These are phyloP conservation scores for Apostasia shenzhenica DNA, from an alignment of 106 monocot species.

Conservation along the genomic window DNA sequence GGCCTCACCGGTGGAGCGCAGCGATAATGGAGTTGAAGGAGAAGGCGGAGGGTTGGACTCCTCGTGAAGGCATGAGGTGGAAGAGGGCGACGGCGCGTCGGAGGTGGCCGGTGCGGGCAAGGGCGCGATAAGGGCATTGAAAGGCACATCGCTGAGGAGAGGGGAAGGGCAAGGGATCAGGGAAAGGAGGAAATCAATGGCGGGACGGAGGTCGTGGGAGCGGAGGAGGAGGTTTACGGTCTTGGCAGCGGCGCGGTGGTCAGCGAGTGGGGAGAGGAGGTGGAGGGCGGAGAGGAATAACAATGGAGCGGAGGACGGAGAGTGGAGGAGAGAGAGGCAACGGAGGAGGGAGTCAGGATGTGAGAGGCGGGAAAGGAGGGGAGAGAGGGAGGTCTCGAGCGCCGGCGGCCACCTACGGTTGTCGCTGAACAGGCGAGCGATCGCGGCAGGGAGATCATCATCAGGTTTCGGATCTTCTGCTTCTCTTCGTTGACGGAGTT, in stretches of 20 bases:
- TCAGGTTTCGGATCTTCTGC: neutral
- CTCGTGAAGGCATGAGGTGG: slow-evolving; percentile 29
- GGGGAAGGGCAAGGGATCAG: slow-evolving; percentile 37
- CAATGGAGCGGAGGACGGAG: slow-evolving; percentile 10
- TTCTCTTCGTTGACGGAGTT: neutral
- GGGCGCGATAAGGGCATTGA: slow-evolving; percentile 60
- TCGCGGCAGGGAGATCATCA: slow-evolving; percentile 7
- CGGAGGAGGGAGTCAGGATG: neutral
- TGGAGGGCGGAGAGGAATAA: slow-evolving; percentile 8
- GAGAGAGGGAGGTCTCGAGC: slow-evolving; percentile 18
- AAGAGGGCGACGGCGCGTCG: slow-evolving; percentile 43
- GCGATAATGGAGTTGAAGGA: slow-evolving; percentile 72
- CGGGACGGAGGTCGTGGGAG: slow-evolving; percentile 16
- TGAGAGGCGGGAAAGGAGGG: slow-evolving; percentile 8
- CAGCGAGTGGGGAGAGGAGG: slow-evolving; percentile 25
- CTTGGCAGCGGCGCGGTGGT: slow-evolving; percentile 24
- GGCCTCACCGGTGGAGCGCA: slow-evolving; percentile 50
- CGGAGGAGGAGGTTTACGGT: slow-evolving; percentile 31
- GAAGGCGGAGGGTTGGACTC: slow-evolving; percentile 45
- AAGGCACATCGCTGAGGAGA: slow-evolving; percentile 29
- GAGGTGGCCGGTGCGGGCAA: slow-evolving; percentile 26
- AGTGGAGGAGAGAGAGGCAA: slow-evolving; percentile 14
- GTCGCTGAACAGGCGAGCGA: slow-evolving; percentile 22
- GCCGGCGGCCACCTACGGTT: neutral
- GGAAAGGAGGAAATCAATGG: slow-evolving; percentile 39